Evolutionary conservation across 306 rosid genomes (phyloP).

Genomic region (Lathyrus tuberosus): DNA sequence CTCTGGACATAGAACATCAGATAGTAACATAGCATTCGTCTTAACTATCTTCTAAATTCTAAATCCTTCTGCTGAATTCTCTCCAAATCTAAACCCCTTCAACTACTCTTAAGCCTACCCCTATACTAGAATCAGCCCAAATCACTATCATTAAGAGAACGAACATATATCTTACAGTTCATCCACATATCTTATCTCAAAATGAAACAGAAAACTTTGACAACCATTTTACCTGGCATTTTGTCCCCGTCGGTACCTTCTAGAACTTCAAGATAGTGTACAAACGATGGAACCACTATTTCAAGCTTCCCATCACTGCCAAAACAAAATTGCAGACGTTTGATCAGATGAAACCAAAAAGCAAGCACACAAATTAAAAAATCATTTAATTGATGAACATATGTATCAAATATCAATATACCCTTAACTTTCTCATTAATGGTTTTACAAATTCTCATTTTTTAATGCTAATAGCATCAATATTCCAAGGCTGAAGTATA

Average conservation of each 20-base stretch:
- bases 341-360: background rate
- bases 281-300: conserved; percentile 90
- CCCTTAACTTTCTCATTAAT: background rate
- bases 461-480: background rate
- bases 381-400: background rate
- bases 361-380: background rate
- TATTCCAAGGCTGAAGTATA: background rate
- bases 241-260: conserved; percentile 99
- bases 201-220: conserved; percentile 2
- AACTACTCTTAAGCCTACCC: conserved; percentile 21
- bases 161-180: background rate
- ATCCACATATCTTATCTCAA: conserved; percentile 1
- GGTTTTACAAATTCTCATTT: background rate
- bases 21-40: background rate
- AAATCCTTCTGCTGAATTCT: conserved; percentile 3
- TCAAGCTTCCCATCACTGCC: conserved; percentile 97
- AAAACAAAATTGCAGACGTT: conserved; percentile 24
- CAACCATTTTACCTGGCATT: conserved; percentile 71
- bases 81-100: conserved; percentile 15
- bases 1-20: conserved; percentile 19
- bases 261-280: conserved; percentile 95
- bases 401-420: background rate
- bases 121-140: conserved; percentile 12
- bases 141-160: conserved; percentile 1
- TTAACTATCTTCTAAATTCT: conserved; percentile 15